Conservation (phyloP, 192 early-diverging fungal species). For the Coemansia sp. region DNA sequence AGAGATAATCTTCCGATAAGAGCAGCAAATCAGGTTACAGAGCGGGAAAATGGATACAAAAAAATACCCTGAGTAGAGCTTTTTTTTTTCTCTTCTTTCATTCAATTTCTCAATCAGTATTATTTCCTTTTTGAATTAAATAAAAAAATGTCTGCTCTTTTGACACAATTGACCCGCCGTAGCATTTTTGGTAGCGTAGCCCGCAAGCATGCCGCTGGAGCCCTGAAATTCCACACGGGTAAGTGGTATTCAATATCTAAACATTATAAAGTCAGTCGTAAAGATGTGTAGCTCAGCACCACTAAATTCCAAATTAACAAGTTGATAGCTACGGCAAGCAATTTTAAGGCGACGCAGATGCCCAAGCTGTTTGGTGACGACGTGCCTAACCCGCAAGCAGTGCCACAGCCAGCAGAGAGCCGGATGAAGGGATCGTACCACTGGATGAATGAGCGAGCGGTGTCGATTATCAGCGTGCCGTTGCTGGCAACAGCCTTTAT, state of each 20-base stretch:
- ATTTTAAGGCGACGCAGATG: conserved; percentile 33
- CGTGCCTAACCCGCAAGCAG: conserved; percentile 49
- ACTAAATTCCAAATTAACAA: neutral
- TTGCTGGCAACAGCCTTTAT: conserved; percentile 74
- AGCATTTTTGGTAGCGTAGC: conserved; percentile 13
- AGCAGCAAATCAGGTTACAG: neutral
- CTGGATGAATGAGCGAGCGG: conserved; percentile 93
- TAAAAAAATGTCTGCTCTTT: neutral
- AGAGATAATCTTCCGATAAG: neutral
- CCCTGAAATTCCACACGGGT: neutral
- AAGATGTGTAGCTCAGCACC: too few species aligned
- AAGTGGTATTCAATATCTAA: too few species aligned
- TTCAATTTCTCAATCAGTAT: neutral
- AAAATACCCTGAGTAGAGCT: too few species aligned
- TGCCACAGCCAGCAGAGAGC: conserved; percentile 55
- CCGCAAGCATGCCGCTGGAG: neutral
- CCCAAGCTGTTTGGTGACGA: conserved; percentile 44
- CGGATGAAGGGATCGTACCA: conserved; percentile 88
- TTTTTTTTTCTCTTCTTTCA: conserved; percentile 1
- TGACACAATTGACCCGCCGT: neutral
- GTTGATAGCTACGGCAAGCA: conserved; percentile 15
- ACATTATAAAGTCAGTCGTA: too few species aligned
- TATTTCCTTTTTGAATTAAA: neutral
- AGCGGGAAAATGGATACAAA: neutral
- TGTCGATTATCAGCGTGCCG: conserved; percentile 73